Base-by-base conservation (phyloP, 768 basidiomycete species). In the Hygrocybe coccinea region DNA sequence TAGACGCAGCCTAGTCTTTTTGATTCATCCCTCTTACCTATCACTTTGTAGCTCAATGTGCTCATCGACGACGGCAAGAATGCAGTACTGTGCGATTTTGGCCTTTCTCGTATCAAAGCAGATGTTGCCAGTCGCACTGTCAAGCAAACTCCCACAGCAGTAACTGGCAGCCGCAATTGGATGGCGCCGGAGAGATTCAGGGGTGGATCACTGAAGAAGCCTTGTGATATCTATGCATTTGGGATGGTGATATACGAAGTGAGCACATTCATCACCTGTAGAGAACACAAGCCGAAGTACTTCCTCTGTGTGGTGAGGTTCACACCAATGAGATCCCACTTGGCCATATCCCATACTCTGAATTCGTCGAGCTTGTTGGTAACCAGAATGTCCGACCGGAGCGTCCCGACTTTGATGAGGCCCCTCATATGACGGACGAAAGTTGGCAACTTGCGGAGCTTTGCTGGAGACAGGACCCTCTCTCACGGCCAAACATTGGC, bases 391-490 rank as follows among this genome's bases (percentile, higher is more conserved):
- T 61, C 15, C 55, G 67, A 9, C 67, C 67, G 0, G 60, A 65
- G 14, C 54, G 58, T 10, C 67, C 67, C 8, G 62, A 62, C 11
- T 50, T 25, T 6, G 54, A 54, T 5, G 65, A 67, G 8, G 60
- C 56, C 10, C 60, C 64, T 2, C 33, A 38, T 7, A 39, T 68
- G 14, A 51, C 60, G 2, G 61, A 67, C 48, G 52, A 58, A 11
- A 22, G 64, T 14, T 68, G 67, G 67, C 38, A 35, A 5, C 25
- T 68, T 21, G 63, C 61, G 14, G 55, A 62, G 25, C 22, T n/a
- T 3, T 68, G 67, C 41, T 68, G 67, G 67, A 46, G 46, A 3
- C 48, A 58, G 9, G 38, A 56, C 8, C 54, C 62, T 17, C 14
- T 14, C 39, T 15, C 14, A 3, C 14, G 39, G 10, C 39, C 39